phyloP scores from a whole-genome alignment of 441 rosid genomes.

The Pelargonium australe region DNA sequence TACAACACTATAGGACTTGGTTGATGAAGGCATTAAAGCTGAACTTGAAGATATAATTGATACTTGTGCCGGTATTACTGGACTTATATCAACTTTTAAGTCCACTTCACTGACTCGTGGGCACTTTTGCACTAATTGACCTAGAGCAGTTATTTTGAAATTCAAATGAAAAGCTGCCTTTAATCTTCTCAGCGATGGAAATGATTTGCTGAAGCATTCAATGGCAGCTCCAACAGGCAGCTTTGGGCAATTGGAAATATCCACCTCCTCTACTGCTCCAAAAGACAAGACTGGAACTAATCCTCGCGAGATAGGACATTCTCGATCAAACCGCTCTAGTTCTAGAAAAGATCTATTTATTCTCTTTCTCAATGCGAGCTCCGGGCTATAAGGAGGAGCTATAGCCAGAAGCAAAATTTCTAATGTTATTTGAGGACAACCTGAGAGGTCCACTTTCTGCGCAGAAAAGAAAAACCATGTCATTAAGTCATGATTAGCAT shows the following conservation, averaged over 20 bases:
- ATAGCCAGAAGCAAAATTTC: conserved; percentile 44
- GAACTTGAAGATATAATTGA: conserved; percentile 41
- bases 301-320: conserved; percentile 21
- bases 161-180: conserved; percentile 65
- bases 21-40: conserved; percentile 16
- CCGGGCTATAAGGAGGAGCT: conserved; percentile 34
- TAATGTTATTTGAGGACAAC: conserved; percentile 56
- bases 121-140: conserved; percentile 41
- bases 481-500: background rate
- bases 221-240: conserved; percentile 46
- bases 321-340: conserved; percentile 29
- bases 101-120: conserved; percentile 50
- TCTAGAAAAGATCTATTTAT: conserved; percentile 24
- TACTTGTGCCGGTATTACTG: conserved; percentile 38
- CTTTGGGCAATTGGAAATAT: conserved; percentile 62
- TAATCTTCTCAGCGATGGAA: conserved; percentile 61
- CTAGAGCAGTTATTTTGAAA: conserved; percentile 38
- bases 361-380: conserved; percentile 27
- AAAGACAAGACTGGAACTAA: conserved; percentile 38
- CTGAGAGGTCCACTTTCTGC: conserved; percentile 65
- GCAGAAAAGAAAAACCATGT: conserved; percentile 20
- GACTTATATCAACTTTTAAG: conserved; percentile 55
- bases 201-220: conserved; percentile 53
- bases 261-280: conserved; percentile 49
- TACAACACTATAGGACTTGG: background rate